phyloP scores from a whole-genome alignment of 768 basidiomycete species.

The Suillus luteus region DNA sequence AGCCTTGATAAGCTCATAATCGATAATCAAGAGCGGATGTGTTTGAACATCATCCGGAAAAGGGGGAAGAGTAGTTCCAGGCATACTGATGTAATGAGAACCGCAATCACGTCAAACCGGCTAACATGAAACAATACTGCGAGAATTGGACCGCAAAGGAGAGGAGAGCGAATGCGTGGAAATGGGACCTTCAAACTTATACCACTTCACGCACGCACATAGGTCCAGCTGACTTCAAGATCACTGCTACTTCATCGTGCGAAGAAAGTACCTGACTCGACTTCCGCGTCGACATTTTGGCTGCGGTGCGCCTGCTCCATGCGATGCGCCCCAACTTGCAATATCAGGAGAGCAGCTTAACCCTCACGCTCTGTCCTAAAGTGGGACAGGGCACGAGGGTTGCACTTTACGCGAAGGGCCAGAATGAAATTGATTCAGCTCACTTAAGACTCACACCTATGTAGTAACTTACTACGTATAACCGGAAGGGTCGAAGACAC shows the following conservation, averaged over 20 bases:
- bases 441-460: background rate
- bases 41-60: constrained; percentile 48
- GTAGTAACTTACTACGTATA: background rate
- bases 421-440: background rate
- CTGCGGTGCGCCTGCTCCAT: background rate
- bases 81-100: constrained; percentile 28
- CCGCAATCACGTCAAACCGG: background rate
- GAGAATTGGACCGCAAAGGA: background rate
- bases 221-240: background rate
- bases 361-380: background rate
- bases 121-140: background rate
- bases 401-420: background rate
- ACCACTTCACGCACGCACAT: background rate
- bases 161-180: background rate
- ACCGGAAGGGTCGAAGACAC: background rate
- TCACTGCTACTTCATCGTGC: background rate
- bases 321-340: background rate
- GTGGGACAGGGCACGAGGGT: background rate
- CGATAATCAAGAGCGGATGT: constrained; percentile 48
- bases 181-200: background rate
- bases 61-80: constrained; percentile 36
- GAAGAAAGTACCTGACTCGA: background rate
- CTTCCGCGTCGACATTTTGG: background rate
- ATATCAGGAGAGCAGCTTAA: background rate
- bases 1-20: constrained; percentile 40